phyloP scores from a whole-genome alignment of 768 basidiomycete genomes.

The Pholiota molesta region DNA sequence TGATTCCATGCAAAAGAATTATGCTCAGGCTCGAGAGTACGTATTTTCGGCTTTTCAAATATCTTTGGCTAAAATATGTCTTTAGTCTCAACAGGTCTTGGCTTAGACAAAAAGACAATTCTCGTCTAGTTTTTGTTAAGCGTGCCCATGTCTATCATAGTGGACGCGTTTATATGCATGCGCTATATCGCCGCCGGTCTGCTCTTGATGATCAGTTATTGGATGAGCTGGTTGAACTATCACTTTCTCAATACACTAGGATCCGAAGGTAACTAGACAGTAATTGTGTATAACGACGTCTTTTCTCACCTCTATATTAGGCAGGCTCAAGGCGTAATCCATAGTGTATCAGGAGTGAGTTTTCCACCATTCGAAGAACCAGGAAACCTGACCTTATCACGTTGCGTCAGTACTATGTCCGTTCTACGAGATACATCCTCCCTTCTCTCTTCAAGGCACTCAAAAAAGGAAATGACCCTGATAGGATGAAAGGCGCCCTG shows the following conservation, averaged over 20 bases:
- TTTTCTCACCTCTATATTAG: constrained; percentile 33
- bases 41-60: constrained; percentile 21
- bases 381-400: constrained; percentile 9
- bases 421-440: constrained; percentile 68
- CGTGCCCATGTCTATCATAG: constrained; percentile 81
- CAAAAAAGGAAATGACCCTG: constrained; percentile 78
- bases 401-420: constrained; percentile 60
- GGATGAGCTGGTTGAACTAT: constrained; percentile 69
- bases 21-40: constrained; percentile 63
- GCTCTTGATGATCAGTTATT: constrained; percentile 74
- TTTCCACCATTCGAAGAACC: neutral
- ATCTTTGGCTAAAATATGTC: neutral
- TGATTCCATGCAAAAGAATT: constrained; percentile 68
- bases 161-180: constrained; percentile 75
- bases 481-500: constrained; percentile 93
- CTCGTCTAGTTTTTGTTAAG: constrained; percentile 73
- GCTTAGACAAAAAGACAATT: constrained; percentile 74
- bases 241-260: constrained; percentile 79
- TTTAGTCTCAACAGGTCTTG: constrained; percentile 66
- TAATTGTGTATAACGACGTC: neutral
- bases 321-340: constrained; percentile 68
- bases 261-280: constrained; percentile 60
- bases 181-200: constrained; percentile 73
- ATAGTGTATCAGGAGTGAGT: constrained; percentile 66
- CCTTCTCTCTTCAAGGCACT: constrained; percentile 65